Evolutionary conservation across 345 rosid genomes (phyloP).

Genomic region (Ceriops zippeliana): DNA sequence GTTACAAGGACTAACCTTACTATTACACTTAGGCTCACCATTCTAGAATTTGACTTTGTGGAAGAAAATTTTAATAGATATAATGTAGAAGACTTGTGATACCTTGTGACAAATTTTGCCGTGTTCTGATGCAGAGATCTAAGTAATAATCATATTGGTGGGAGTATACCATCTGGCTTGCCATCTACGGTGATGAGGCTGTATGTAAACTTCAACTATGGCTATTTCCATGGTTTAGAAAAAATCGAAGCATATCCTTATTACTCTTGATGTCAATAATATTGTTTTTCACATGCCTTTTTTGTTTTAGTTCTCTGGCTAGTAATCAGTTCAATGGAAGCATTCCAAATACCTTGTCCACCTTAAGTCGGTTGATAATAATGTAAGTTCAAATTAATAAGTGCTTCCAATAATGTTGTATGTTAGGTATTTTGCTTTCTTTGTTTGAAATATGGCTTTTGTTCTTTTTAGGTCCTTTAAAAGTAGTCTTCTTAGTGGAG

Average conservation of each 20-base stretch:
- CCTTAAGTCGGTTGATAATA: slow-evolving; percentile 40
- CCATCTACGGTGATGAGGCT: slow-evolving; percentile 63
- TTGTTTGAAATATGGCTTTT: slow-evolving; percentile 1
- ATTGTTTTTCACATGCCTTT: not conserved
- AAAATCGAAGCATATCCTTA: not conserved
- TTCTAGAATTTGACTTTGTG: not conserved
- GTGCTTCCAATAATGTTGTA: slow-evolving; percentile 7
- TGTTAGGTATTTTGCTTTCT: not conserved
- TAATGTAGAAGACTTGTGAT: slow-evolving; percentile 5
- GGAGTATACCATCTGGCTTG: slow-evolving; percentile 64
- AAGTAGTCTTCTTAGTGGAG: slow-evolving; percentile 59
- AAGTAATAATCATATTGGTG: slow-evolving; percentile 78
- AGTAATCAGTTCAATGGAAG: slow-evolving; percentile 61
- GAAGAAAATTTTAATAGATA: not conserved
- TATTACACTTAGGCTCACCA: too few species aligned
- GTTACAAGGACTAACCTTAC: too few species aligned
- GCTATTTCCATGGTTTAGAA: not conserved
- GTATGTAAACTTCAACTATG: slow-evolving; percentile 36
- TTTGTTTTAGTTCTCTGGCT: slow-evolving; percentile 48
- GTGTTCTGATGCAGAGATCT: slow-evolving; percentile 62
- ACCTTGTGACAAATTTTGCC: not conserved
- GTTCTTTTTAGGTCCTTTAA: slow-evolving; percentile 53
- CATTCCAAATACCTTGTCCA: slow-evolving; percentile 48
- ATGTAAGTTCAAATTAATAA: slow-evolving; percentile 44
- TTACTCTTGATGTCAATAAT: not conserved